Evolutionary conservation across 2,329 filamentous ascomycete genomes (phyloP).

Genomic region (Aspergillus cejpii): DNA sequence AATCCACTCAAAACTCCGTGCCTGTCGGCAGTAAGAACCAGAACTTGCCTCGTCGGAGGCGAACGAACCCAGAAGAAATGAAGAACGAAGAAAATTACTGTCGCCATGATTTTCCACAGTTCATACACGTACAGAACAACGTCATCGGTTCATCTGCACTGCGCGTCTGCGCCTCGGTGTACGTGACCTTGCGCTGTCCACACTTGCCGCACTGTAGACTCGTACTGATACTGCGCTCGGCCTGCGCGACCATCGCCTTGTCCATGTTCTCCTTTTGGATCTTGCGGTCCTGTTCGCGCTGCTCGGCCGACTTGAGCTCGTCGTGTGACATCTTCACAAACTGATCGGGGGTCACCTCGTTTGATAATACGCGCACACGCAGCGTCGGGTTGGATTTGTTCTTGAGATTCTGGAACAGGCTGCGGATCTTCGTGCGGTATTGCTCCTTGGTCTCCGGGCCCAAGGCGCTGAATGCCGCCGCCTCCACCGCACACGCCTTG

Average conservation of each 20-base stretch:
- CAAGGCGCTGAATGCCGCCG: conserved; percentile 63
- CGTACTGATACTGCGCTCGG: conserved; percentile 81
- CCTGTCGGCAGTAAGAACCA: conserved; percentile 3
- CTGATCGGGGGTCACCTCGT: conserved; percentile 61
- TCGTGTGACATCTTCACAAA: conserved; percentile 86
- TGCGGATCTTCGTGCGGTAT: conserved; percentile 85
- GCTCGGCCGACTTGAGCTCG: conserved; percentile 82
- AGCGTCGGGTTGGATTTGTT: conserved; percentile 78
- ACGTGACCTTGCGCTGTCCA: conserved; percentile 87
- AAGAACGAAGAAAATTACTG: conserved; percentile 25
- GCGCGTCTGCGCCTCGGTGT: conserved; percentile 91
- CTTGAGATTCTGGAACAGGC: conserved; percentile 90
- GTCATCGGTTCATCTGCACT: conserved; percentile 82
- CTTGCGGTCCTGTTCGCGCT: conserved; percentile 66
- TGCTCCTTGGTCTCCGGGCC: conserved; percentile 62
- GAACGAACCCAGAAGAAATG: conserved; percentile 7
- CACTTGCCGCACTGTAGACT: conserved; percentile 87
- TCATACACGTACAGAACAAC: conserved; percentile 44
- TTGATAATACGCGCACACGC: conserved; percentile 65
- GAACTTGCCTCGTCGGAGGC: background rate
- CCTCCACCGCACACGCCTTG: conserved; percentile 65
- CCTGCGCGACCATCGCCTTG: conserved; percentile 89
- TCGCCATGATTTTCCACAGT: conserved; percentile 45
- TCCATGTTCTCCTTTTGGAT: conserved; percentile 92
- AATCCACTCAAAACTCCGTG: conserved; percentile 15